These are phyloP conservation scores for Wickerhamiella musiphila DNA, from an alignment of 805 yeast genomes.

Conservation along the genomic window DNA sequence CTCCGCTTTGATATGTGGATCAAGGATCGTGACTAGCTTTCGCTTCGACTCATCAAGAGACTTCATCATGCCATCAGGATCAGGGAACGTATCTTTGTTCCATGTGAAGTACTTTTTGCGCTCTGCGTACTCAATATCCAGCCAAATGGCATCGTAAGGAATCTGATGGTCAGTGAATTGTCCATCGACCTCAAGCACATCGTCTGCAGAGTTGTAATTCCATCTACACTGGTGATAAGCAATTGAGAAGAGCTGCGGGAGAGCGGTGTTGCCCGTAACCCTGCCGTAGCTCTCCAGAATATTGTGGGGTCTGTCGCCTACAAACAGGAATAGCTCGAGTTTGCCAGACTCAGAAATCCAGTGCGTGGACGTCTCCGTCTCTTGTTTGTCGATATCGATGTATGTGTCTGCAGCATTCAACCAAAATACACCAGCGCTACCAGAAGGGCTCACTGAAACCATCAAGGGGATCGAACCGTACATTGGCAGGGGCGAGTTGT, in stretches of 20 bases:
- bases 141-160: slow-evolving; percentile 88
- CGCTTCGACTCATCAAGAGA: slow-evolving; percentile 57
- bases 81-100: slow-evolving; percentile 57
- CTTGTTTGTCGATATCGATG: slow-evolving; percentile 41
- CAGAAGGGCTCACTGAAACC: slow-evolving; percentile 42
- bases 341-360: slow-evolving; percentile 91
- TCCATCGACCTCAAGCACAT: slow-evolving; percentile 53
- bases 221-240: slow-evolving; percentile 96
- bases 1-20: slow-evolving; percentile 66
- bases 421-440: slow-evolving; percentile 75
- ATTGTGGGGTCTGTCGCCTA: slow-evolving; percentile 39
- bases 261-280: slow-evolving; percentile 51
- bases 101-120: slow-evolving; percentile 82
- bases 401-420: slow-evolving; percentile 84
- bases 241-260: slow-evolving; percentile 64
- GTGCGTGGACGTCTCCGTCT: slow-evolving; percentile 35
- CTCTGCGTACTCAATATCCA: slow-evolving; percentile 85
- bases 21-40: slow-evolving; percentile 68
- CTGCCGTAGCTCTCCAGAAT: slow-evolving; percentile 45
- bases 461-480: slow-evolving; percentile 88
- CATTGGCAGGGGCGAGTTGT: slow-evolving; percentile 72
- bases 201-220: slow-evolving; percentile 84
- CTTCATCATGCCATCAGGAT: slow-evolving; percentile 50
- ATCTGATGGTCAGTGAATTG: slow-evolving; percentile 57
- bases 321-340: slow-evolving; percentile 52